These are phyloP conservation scores for Manihot esculenta DNA, from an alignment of 441 rosid genomes.

Conservation along the genomic window DNA sequence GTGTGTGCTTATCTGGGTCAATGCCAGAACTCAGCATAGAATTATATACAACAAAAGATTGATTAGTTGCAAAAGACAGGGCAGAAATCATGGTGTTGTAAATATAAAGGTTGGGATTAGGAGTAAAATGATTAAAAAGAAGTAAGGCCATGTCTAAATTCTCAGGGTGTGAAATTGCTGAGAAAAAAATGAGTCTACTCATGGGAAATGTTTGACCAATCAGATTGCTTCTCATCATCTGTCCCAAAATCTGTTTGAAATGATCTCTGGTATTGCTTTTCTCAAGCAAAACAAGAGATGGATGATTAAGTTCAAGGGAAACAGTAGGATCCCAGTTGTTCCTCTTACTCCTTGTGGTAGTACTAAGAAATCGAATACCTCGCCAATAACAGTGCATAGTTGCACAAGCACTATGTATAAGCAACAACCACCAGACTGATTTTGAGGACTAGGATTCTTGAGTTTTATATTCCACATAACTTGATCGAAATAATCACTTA, in stretches of 20 bases:
- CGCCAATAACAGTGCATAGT: constrained; percentile 25
- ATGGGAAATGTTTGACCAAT: constrained; percentile 51
- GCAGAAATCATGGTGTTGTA: constrained; percentile 54
- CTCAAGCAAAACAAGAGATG: constrained; percentile 48
- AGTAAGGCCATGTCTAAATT: constrained; percentile 42
- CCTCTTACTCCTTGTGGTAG: constrained; percentile 13
- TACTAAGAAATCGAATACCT: constrained; percentile 34
- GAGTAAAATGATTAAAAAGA: constrained; percentile 45
- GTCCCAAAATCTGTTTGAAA: constrained; percentile 52
- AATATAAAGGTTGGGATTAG: constrained; percentile 44
- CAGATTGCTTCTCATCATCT: constrained; percentile 48
- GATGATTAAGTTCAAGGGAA: constrained; percentile 46
- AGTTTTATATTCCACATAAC: neutral
- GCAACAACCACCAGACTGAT: neutral
- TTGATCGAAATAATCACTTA: neutral
- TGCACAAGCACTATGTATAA: neutral
- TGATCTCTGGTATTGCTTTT: constrained; percentile 41
- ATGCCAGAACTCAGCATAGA: constrained; percentile 42
- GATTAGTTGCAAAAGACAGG: constrained; percentile 22
- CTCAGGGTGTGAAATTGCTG: constrained; percentile 50
- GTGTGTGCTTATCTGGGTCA: constrained; percentile 49
- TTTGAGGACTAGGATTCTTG: neutral
- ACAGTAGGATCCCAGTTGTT: constrained; percentile 47
- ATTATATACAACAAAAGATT: constrained; percentile 33
- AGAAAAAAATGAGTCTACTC: constrained; percentile 55